phyloP scores from a whole-genome alignment of 257 asterid genomes.

The Vinca minor region DNA sequence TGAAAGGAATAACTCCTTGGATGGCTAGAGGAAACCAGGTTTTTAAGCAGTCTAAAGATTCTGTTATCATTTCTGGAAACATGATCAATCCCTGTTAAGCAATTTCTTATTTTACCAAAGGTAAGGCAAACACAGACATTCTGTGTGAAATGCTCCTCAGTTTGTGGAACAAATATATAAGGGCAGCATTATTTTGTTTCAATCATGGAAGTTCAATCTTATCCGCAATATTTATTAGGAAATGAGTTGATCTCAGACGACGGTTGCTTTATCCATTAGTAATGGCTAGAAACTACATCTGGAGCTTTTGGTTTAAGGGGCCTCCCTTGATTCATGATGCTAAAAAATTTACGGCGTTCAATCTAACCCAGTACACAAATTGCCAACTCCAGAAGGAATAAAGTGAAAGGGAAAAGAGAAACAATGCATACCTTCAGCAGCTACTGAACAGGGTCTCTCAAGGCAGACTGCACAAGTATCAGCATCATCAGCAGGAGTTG shows the following conservation, averaged over 20 bases:
- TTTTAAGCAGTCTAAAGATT: neutral
- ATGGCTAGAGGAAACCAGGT: neutral
- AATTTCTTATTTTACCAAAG: neutral
- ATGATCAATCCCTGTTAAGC: neutral
- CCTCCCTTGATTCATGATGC: neutral
- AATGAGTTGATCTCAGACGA: neutral
- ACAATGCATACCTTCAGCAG: constrained; percentile 61
- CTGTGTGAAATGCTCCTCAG: neutral
- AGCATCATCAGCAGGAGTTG: constrained; percentile 59
- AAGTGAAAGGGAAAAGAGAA: constrained; percentile 1
- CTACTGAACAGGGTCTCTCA: constrained; percentile 79
- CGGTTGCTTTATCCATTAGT: neutral
- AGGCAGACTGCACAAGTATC: constrained; percentile 90
- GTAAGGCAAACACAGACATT: neutral
- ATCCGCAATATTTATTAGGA: neutral
- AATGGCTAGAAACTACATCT: neutral
- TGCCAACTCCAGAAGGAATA: neutral
- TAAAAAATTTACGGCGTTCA: neutral
- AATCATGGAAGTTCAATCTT: neutral
- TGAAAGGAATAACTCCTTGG: neutral
- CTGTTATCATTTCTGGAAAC: neutral
- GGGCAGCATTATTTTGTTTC: neutral
- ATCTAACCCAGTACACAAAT: neutral
- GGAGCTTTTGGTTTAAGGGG: neutral
- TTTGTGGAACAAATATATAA: neutral